A percentile compares a stretch with the other conserved stretches of the same genome.
Evolutionary conservation across 1,284 basidiomycete genomes (phyloP).

Genomic region (Fistulinella cinereoalba): DNA sequence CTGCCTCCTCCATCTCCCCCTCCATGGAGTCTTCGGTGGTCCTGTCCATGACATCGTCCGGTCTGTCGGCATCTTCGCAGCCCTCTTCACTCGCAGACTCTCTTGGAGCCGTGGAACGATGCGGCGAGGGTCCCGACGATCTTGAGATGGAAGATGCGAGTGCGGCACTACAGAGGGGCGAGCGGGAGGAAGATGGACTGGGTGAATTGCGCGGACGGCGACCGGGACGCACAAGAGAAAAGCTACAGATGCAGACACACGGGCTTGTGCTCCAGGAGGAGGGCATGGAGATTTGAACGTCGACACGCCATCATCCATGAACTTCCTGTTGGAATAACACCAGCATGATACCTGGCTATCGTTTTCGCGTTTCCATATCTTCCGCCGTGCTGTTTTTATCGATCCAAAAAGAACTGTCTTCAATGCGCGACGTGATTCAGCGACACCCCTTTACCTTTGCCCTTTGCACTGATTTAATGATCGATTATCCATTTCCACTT

Average conservation of each 20-base stretch:
- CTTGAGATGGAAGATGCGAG: slow-evolving; percentile 24
- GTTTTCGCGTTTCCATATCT: too few relatives aligned
- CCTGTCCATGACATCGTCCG: slow-evolving; percentile 19
- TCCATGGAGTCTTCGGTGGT: slow-evolving; percentile 18
- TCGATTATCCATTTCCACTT: background rate
- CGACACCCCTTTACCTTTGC: background rate
- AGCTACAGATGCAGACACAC: slow-evolving; percentile 9
- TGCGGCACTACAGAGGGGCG: background rate
- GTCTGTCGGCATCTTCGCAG: slow-evolving; percentile 7
- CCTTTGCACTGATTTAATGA: background rate
- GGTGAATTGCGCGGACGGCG: slow-evolving; percentile 22
- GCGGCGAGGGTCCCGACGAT: slow-evolving; percentile 8
- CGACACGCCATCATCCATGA: background rate
- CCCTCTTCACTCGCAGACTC: slow-evolving; percentile 14
- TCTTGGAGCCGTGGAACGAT: background rate
- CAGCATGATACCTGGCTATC: background rate
- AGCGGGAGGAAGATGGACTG: background rate
- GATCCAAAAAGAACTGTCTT: too few relatives aligned
- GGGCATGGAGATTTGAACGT: slow-evolving; percentile 19
- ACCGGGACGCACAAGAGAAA: slow-evolving; percentile 17
- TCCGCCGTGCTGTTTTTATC: too few relatives aligned
- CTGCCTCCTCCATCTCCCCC: slow-evolving; percentile 17
- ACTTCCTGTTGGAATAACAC: background rate
- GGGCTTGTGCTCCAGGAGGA: slow-evolving; percentile 6
- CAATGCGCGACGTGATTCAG: background rate